Percentiles rank a stretch among this genome's conserved stretches.
phyloP scores from a whole-genome alignment of 2,329 filamentous ascomycete species.

The Boeremia exigua region DNA sequence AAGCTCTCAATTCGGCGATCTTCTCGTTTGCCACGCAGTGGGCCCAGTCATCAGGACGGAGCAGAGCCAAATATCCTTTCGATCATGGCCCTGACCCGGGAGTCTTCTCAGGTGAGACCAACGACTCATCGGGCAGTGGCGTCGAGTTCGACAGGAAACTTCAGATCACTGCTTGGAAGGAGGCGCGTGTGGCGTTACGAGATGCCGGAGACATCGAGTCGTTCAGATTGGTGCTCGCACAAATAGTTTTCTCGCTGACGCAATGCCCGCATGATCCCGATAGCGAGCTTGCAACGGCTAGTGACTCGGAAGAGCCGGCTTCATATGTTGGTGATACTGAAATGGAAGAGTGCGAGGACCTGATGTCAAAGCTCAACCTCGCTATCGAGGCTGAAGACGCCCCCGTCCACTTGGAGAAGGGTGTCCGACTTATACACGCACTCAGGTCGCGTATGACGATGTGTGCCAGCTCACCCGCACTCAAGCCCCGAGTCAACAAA shows the following conservation, averaged over 20 bases:
- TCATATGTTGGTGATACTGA: not conserved
- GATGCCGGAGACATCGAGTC: conserved; percentile 51
- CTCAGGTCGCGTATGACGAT: conserved; percentile 40
- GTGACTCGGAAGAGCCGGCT: not conserved
- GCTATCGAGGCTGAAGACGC: conserved; percentile 46
- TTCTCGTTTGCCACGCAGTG: conserved; percentile 63
- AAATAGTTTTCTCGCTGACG: conserved; percentile 55
- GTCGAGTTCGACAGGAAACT: conserved; percentile 47
- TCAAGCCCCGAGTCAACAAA: conserved; percentile 15
- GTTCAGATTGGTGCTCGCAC: conserved; percentile 53
- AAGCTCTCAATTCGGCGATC: conserved; percentile 57
- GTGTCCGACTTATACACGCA: conserved; percentile 50
- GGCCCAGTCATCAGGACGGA: conserved; percentile 41
- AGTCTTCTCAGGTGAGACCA: conserved; percentile 17
- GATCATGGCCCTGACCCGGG: conserved; percentile 17
- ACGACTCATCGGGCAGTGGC: not conserved
- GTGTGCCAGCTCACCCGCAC: conserved; percentile 16
- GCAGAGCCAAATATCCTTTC: conserved; percentile 40
- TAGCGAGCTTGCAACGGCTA: not conserved
- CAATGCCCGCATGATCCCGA: conserved; percentile 45
- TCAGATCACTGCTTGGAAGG: conserved; percentile 51
- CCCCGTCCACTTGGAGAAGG: conserved; percentile 50
- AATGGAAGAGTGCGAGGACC: conserved; percentile 32
- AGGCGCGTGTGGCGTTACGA: conserved; percentile 50
- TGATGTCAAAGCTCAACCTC: conserved; percentile 41